Conservation (phyloP, 73 alveolate genomes). For the Stentor roeselii region DNA sequence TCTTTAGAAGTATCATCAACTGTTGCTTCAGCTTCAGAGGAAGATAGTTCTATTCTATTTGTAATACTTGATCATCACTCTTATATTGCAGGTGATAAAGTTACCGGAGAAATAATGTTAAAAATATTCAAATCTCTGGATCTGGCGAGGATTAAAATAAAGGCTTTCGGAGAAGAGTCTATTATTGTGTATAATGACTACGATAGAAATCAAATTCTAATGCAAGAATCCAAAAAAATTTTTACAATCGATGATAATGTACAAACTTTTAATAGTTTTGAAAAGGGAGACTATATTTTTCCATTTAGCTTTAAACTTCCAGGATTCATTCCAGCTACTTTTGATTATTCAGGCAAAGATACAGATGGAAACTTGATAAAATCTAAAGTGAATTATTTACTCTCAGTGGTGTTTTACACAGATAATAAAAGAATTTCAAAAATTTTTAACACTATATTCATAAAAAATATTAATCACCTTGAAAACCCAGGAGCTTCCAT, state of each 20-base stretch:
- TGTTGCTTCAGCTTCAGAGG: too few species aligned
- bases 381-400: background rate
- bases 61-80: background rate
- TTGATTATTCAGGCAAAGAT: slow-evolving; percentile 8
- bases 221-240: background rate
- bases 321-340: background rate
- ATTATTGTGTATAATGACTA: too few species aligned
- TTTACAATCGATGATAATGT: background rate
- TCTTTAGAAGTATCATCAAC: too few species aligned
- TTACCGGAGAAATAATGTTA: background rate
- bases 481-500: background rate
- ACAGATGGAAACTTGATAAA: background rate
- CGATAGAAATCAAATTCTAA: too few species aligned
- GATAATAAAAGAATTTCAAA: too few species aligned
- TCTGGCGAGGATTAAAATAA: too few species aligned
- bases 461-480: background rate
- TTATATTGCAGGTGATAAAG: slow-evolving; percentile 4
- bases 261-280: background rate
- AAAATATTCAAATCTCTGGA: too few species aligned
- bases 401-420: too few species aligned
- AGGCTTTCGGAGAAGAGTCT: background rate
- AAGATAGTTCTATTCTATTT: too few species aligned
- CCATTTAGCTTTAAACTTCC: slow-evolving; percentile 22
- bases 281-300: background rate
- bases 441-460: background rate